Conservation (phyloP, 75 land plant species). For the Pinus tabuliformis region DNA sequence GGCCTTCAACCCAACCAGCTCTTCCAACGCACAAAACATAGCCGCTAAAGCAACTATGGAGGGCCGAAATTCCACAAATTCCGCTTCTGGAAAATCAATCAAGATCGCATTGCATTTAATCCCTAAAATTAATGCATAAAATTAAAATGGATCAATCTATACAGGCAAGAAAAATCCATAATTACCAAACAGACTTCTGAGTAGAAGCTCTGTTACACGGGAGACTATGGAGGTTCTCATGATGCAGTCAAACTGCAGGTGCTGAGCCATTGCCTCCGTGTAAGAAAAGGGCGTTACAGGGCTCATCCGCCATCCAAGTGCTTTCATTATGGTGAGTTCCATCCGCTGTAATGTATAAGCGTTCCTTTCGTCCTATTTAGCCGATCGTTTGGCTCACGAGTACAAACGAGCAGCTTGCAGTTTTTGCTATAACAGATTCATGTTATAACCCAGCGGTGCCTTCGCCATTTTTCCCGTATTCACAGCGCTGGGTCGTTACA, state of each 20-base stretch:
- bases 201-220: conserved; percentile 24
- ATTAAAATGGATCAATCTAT: background rate
- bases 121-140: background rate
- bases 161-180: background rate
- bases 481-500: no score
- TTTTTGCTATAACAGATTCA: no score
- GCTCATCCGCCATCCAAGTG: conserved; percentile 64
- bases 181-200: conserved; percentile 12
- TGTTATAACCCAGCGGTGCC: no score
- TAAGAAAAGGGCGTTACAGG: conserved; percentile 59
- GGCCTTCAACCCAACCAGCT: background rate
- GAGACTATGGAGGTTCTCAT: conserved; percentile 7
- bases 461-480: no score
- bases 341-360: no score
- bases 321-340: no score
- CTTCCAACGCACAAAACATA: background rate
- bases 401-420: no score
- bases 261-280: conserved; percentile 25
- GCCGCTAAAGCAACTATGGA: background rate
- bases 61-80: background rate
- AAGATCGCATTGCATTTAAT: background rate
- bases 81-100: background rate
- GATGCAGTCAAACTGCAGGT: conserved; percentile 2
- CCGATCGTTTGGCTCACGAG: no score
- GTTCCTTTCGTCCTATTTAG: no score